Conservation (phyloP, 2,329 filamentous ascomycete species). For the Thelonectria discophora region DNA sequence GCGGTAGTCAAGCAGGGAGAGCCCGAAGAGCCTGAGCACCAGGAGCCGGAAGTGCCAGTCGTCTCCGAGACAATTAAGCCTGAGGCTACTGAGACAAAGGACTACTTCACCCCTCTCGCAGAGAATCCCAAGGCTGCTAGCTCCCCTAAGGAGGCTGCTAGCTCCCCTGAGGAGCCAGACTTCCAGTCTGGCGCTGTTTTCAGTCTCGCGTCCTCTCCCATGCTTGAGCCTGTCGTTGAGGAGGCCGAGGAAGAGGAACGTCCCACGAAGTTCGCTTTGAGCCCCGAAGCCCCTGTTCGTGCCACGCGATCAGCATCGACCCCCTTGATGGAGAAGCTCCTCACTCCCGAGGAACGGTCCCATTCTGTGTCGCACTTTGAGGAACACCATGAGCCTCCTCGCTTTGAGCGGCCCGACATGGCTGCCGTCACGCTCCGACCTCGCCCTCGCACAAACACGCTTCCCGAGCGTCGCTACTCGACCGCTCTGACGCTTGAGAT, state of each 20-base stretch:
- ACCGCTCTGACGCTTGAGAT: slow-evolving; percentile 41
- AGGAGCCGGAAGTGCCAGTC: slow-evolving; percentile 1
- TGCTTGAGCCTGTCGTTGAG: slow-evolving; percentile 37
- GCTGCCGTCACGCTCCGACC: slow-evolving; percentile 21
- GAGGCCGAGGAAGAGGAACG: slow-evolving; percentile 29
- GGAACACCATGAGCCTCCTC: slow-evolving; percentile 25
- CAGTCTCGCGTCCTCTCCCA: slow-evolving; percentile 19
- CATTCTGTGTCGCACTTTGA: slow-evolving; percentile 18
- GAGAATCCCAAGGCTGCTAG: slow-evolving; percentile 13
- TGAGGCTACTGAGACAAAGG: background rate
- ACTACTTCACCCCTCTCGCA: background rate
- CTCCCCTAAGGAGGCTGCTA: slow-evolving; percentile 14
- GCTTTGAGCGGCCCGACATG: slow-evolving; percentile 29
- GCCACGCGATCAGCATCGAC: slow-evolving; percentile 28
- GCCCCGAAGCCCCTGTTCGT: slow-evolving; percentile 22
- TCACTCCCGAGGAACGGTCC: slow-evolving; percentile 26
- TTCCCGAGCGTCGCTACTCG: slow-evolving; percentile 40
- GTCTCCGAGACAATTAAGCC: background rate
- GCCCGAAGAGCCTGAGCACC: background rate
- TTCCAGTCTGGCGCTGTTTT: slow-evolving; percentile 10
- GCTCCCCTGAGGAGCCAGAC: slow-evolving; percentile 12
- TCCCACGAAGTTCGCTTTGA: slow-evolving; percentile 1
- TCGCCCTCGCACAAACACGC: slow-evolving; percentile 32
- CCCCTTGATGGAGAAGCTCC: slow-evolving; percentile 29
- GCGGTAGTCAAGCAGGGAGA: slow-evolving; percentile 5